Base-by-base conservation (phyloP, 768 basidiomycete genomes). In the Exidia glandulosa region DNA sequence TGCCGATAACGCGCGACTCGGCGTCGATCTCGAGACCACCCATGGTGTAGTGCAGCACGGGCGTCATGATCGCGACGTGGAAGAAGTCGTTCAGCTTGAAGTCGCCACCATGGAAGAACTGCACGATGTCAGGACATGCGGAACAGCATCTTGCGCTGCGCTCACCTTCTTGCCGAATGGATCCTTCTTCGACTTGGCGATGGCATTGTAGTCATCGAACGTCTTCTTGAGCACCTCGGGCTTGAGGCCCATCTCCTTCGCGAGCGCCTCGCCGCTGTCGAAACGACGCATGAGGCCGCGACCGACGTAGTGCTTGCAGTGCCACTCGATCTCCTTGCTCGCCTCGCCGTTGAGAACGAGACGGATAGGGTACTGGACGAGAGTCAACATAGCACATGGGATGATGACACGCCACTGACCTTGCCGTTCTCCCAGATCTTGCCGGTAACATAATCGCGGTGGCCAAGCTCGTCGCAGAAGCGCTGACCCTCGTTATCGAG, bases 131-230 rank as follows among this genome's bases (percentile, higher is more conserved):
- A 48, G 58, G 32, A 33, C 2, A 14, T 30, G 2, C 54, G 32
- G 32, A 7, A 6, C 13, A 2, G 19, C n/a, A 57, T 29, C 19
- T 50, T 25, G 10, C 66, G 52, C 54, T n/a, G n/a, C n/a, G n/a
- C n/a, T n/a, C n/a, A 87, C 89, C 81, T 95, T 94, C 82, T 97
- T 97, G 67, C 93, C 93, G 67, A 93, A 98, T n/a, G 91, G 93
- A 75, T 97, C 95, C 68, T 90, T 88, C 79, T 94, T 85, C 55
- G 84, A 81, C 66, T 84, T 83, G 48, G 83, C 86, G 59, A 81
- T 80, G 55, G 79, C 75, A 70, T 93, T 94, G 77, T 98, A 97
- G 52, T 87, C 84, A 62, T 92, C 90, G 65, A 96, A 93, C 1
- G 92, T 94, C 81, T 92, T 87, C 78, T 88, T 90, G 66, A 98